These are phyloP conservation scores for Agrostemma githago DNA, from an alignment of 148 eudicot species.

Conservation along the genomic window DNA sequence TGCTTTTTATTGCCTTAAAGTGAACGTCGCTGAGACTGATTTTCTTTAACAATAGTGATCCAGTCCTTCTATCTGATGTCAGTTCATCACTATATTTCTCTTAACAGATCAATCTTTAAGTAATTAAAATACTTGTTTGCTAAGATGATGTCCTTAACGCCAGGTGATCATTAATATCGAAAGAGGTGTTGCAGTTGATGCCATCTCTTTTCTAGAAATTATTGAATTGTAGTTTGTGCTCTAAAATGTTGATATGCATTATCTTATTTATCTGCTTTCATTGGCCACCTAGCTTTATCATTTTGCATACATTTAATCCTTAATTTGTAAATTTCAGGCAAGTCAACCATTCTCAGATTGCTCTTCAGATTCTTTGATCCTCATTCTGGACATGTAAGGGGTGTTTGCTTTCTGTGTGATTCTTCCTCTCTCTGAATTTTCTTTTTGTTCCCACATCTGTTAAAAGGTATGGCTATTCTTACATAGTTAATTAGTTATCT, in stretches of 20 bases:
- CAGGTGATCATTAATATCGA: not conserved
- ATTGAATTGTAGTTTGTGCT: not conserved
- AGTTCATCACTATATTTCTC: not conserved
- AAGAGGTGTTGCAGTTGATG: not conserved
- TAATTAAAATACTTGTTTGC: not conserved
- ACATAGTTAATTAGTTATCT: not conserved
- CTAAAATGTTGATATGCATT: not conserved
- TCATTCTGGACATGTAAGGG: constrained; percentile 73
- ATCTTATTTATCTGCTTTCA: not conserved
- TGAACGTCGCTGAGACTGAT: not conserved
- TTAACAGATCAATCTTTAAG: not conserved
- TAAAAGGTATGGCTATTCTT: not conserved
- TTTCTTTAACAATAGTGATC: not conserved
- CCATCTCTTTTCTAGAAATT: not conserved
- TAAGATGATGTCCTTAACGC: not conserved
- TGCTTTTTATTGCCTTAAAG: no score
- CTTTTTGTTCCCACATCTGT: not conserved
- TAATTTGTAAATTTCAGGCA: constrained; percentile 48
- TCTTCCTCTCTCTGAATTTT: not conserved
- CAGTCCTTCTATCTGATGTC: not conserved
- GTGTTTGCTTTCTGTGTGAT: constrained; percentile 6
- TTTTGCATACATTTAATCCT: not conserved
- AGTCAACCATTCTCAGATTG: constrained; percentile 86
- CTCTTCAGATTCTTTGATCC: constrained; percentile 90
- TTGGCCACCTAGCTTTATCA: not conserved